phyloP scores from a whole-genome alignment of 23 red algal species.

The Gracilaria domingensis region DNA sequence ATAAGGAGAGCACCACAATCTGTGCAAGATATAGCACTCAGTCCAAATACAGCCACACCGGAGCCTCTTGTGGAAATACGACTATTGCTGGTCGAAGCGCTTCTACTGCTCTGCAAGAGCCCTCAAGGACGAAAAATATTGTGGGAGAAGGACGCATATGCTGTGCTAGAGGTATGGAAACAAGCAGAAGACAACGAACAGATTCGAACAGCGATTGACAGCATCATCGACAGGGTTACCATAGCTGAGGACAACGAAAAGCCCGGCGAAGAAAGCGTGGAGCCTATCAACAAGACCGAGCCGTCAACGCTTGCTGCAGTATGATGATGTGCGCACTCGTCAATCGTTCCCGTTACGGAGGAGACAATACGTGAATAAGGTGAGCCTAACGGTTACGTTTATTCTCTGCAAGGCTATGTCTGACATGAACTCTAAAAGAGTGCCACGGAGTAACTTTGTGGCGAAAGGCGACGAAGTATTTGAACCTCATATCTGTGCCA shows the following conservation, averaged over 20 bases:
- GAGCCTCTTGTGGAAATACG: constrained; percentile 66
- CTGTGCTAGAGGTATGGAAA: constrained; percentile 50
- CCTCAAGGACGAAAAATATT: constrained; percentile 35
- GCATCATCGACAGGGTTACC: constrained; percentile 45
- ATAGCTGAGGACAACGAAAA: constrained; percentile 18
- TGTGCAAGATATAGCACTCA: constrained; percentile 4
- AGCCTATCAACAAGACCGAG: neutral
- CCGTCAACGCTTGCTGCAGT: neutral
- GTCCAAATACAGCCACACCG: neutral
- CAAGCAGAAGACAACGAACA: constrained; percentile 26
- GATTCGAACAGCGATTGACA: constrained; percentile 15
- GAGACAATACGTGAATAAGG: neutral
- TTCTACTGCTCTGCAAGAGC: constrained; percentile 66
- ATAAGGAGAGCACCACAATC: neutral
- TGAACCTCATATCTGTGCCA: neutral
- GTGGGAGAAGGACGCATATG: constrained; percentile 44
- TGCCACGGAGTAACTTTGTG: no score
- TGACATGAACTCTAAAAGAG: neutral
- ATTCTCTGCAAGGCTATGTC: neutral
- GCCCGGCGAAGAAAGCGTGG: neutral
- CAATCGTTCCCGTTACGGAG: neutral
- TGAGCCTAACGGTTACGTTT: neutral
- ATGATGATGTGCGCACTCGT: neutral
- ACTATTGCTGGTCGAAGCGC: constrained; percentile 55
- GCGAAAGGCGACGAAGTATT: no score